phyloP scores from a whole-genome alignment of 1,284 basidiomycete genomes.

The Ustilago xerochloae region DNA sequence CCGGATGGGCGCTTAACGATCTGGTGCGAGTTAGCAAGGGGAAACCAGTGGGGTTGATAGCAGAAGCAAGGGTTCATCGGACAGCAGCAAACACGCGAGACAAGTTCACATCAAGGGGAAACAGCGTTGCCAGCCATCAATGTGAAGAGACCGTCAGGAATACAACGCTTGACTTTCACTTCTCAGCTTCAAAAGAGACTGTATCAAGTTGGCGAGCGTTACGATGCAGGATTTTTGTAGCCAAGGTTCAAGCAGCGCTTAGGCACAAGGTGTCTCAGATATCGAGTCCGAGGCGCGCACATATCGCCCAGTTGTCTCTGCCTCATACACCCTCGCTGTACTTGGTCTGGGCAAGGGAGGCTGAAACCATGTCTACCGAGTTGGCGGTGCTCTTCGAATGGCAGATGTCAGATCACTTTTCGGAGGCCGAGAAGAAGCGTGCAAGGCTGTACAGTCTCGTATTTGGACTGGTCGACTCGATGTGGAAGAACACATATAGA shows the following conservation, averaged over 20 bases:
- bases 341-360: constrained; percentile 8
- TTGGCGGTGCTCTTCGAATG: neutral
- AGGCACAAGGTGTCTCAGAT: constrained; percentile 8
- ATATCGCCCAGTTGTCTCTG: neutral
- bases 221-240: neutral
- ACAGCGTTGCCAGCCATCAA: neutral
- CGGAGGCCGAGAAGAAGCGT: too few relatives aligned
- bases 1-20: neutral
- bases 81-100: constrained; percentile 10
- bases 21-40: neutral
- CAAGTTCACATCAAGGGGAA: constrained; percentile 6
- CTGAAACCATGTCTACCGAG: constrained; percentile 15
- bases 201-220: constrained; percentile 1
- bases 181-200: neutral
- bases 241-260: neutral
- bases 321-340: neutral
- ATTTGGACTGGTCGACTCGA: too few relatives aligned
- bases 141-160: neutral
- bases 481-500: too few relatives aligned
- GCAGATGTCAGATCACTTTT: neutral
- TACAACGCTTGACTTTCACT: neutral
- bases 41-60: too few relatives aligned
- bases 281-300: neutral
- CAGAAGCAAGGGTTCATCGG: neutral
- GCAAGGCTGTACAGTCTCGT: too few relatives aligned